A percentile compares a stretch with the other conserved stretches of the same genome.
These are phyloP conservation scores for Lasiodiplodia hormozganensis DNA, from an alignment of 2,329 filamentous ascomycete species.

Conservation along the genomic window DNA sequence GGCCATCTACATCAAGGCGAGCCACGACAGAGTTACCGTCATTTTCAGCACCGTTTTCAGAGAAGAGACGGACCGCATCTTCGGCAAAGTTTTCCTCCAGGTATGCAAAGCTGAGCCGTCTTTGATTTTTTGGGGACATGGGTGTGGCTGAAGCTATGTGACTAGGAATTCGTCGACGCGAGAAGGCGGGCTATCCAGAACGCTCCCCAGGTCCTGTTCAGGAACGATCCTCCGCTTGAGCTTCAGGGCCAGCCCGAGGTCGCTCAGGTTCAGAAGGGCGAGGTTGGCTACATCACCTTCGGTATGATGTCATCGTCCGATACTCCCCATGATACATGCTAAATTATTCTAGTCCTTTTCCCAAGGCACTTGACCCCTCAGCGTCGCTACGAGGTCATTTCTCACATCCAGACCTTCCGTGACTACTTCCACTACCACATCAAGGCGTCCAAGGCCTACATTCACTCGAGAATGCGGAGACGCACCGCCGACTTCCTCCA, in stretches of 20 bases:
- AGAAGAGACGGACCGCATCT: slow-evolving; percentile 96
- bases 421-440: slow-evolving; percentile 99
- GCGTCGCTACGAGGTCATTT: slow-evolving; percentile 92
- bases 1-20: slow-evolving; percentile 98
- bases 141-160: slow-evolving; percentile 34
- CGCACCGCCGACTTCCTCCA: slow-evolving; percentile 98
- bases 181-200: slow-evolving; percentile 95
- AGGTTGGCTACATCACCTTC: slow-evolving; percentile 98
- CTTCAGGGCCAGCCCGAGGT: slow-evolving; percentile 87
- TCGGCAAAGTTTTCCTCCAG: slow-evolving; percentile 97
- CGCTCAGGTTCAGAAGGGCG: slow-evolving; percentile 72
- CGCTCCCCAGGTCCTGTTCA: slow-evolving; percentile 95
- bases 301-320: slow-evolving; percentile 62
- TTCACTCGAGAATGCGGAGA: slow-evolving; percentile 97
- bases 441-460: slow-evolving; percentile 99
- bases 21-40: slow-evolving; percentile 95
- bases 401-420: slow-evolving; percentile 99
- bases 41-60: slow-evolving; percentile 99
- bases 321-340: slow-evolving; percentile 33
- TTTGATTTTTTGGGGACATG: background rate
- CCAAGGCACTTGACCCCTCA: slow-evolving; percentile 91
- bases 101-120: slow-evolving; percentile 37
- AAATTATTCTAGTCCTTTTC: slow-evolving; percentile 75
- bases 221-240: slow-evolving; percentile 92
- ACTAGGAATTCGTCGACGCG: slow-evolving; percentile 89